Percentiles rank a stretch among this genome's conserved stretches.
These are phyloP conservation scores for Heimioporus punctisporus DNA, from an alignment of 1,284 basidiomycete genomes.

Conservation along the genomic window DNA sequence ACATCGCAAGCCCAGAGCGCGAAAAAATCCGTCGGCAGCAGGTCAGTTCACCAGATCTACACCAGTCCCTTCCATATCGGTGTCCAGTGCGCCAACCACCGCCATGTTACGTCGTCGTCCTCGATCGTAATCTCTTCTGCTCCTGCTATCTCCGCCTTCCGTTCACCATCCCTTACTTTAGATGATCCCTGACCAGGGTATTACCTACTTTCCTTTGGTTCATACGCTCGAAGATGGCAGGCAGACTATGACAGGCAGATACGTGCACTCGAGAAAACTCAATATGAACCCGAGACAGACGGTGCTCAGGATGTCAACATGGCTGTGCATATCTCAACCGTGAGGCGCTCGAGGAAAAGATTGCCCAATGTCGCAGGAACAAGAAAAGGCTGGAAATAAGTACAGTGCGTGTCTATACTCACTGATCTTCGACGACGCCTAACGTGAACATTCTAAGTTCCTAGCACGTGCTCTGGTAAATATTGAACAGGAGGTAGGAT, in stretches of 20 bases:
- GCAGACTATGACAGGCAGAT: slow-evolving; percentile 69
- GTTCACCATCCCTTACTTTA: slow-evolving; percentile 74
- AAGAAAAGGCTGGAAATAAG: slow-evolving; percentile 88
- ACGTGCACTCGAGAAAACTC: slow-evolving; percentile 63
- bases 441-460: slow-evolving; percentile 20
- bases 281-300: slow-evolving; percentile 20
- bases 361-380: slow-evolving; percentile 78
- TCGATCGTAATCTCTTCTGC: slow-evolving; percentile 58
- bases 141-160: slow-evolving; percentile 68
- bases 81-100: slow-evolving; percentile 2
- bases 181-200: slow-evolving; percentile 87
- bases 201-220: slow-evolving; percentile 81
- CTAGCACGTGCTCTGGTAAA: slow-evolving; percentile 6
- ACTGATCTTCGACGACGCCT: not conserved
- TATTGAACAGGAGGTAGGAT: slow-evolving; percentile 13
- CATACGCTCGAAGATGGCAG: slow-evolving; percentile 80
- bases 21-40: too few relatives aligned
- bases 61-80: not conserved
- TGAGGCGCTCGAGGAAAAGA: slow-evolving; percentile 76
- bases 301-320: slow-evolving; percentile 60
- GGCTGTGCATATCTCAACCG: slow-evolving; percentile 73
- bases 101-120: not conserved
- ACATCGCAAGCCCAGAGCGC: too few relatives aligned
- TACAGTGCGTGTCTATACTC: slow-evolving; percentile 54
- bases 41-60: slow-evolving; percentile 18